phyloP scores from a whole-genome alignment of 441 rosid genomes.

The Geranium incanum region DNA sequence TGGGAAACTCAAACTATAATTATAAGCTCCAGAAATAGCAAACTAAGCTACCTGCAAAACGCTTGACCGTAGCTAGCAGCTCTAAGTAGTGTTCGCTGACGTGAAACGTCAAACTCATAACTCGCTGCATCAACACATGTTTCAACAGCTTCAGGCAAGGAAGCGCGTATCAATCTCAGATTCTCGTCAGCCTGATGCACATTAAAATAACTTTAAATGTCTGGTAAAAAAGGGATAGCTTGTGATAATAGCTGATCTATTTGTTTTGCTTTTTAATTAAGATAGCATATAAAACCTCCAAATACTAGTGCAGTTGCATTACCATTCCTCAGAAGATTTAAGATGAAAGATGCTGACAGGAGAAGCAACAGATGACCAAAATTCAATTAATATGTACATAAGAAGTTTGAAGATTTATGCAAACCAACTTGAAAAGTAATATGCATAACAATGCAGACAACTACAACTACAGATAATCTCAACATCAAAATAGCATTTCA shows the following conservation, averaged over 20 bases:
- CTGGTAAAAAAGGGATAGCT: slow-evolving; percentile 9
- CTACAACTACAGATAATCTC: no score
- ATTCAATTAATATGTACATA: background rate
- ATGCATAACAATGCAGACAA: no score
- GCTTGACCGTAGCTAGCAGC: slow-evolving; percentile 99
- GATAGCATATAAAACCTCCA: background rate
- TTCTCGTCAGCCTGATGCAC: slow-evolving; percentile 93
- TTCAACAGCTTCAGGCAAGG: slow-evolving; percentile 94
- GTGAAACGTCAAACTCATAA: slow-evolving; percentile 78
- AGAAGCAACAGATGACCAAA: background rate
- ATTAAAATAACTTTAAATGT: slow-evolving; percentile 17
- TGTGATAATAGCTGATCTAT: background rate
- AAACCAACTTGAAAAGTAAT: no score
- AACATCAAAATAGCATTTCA: no score
- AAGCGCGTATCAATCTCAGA: slow-evolving; percentile 73
- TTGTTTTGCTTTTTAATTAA: background rate
- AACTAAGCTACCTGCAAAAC: slow-evolving; percentile 71
- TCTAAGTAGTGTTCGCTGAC: slow-evolving; percentile 74
- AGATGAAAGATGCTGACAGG: background rate
- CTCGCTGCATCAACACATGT: slow-evolving; percentile 94
- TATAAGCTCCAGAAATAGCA: slow-evolving; percentile 14
- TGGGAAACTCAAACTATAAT: slow-evolving; percentile 4
- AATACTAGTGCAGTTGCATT: background rate
- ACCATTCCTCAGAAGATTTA: background rate
- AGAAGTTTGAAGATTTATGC: background rate